These are phyloP conservation scores for Clonostachys rhizophaga DNA, from an alignment of 2,329 filamentous ascomycete genomes.

Conservation along the genomic window DNA sequence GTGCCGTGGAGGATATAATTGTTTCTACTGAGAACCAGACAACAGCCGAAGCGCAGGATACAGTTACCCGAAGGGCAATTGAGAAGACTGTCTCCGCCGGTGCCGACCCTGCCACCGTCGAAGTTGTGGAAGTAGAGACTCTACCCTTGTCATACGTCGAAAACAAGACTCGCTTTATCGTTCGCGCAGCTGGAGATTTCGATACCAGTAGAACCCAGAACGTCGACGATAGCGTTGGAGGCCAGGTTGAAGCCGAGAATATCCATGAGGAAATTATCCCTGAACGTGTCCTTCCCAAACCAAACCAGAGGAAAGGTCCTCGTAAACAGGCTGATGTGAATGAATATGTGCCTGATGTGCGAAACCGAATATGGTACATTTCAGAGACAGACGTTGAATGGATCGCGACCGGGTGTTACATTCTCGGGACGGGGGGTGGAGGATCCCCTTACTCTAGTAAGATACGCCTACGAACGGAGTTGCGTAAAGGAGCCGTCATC, in stretches of 20 bases:
- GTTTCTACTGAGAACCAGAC: conserved; percentile 38
- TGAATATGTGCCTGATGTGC: conserved; percentile 42
- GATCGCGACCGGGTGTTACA: conserved; percentile 54
- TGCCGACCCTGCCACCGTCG: conserved; percentile 33
- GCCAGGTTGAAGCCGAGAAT: background rate
- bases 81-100: conserved; percentile 38
- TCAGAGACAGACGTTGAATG: conserved; percentile 53
- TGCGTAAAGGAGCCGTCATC: conserved; percentile 43
- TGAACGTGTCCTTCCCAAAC: conserved; percentile 6
- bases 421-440: conserved; percentile 57
- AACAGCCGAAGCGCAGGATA: conserved; percentile 26
- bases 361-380: conserved; percentile 49
- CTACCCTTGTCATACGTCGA: conserved; percentile 50
- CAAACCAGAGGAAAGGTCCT: background rate
- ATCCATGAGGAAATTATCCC: conserved; percentile 10
- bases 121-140: conserved; percentile 46
- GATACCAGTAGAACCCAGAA: conserved; percentile 18
- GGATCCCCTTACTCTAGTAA: conserved; percentile 48
- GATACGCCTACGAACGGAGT: conserved; percentile 43
- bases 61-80: conserved; percentile 32
- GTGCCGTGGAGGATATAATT: conserved; percentile 45
- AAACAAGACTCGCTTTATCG: conserved; percentile 51
- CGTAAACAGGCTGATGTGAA: conserved; percentile 22
- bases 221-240: background rate
- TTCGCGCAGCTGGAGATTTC: conserved; percentile 55